phyloP scores from a whole-genome alignment of 1,139 yeast species.

The Dujonia santamariae region DNA sequence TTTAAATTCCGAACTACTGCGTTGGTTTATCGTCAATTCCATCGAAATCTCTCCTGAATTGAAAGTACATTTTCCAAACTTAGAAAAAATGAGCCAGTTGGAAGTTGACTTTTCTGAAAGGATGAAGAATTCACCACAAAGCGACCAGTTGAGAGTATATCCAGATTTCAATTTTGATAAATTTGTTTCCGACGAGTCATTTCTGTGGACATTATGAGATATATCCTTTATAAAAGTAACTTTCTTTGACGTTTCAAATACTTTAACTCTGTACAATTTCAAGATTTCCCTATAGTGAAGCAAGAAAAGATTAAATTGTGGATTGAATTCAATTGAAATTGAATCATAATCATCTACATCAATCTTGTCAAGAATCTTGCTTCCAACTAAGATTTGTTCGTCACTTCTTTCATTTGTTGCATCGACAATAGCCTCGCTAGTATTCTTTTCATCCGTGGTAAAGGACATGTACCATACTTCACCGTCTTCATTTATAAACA shows the following conservation, averaged over 20 bases:
- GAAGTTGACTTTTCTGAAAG: conserved; percentile 20
- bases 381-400: conserved; percentile 17
- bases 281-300: no score
- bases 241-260: conserved; percentile 3
- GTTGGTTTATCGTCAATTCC: conserved; percentile 20
- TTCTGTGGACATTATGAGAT: background rate
- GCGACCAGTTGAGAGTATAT: conserved; percentile 36
- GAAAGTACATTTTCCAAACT: conserved; percentile 34
- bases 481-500: conserved; percentile 25
- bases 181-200: no score
- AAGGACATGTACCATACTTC: conserved; percentile 31
- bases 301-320: conserved; percentile 22
- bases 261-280: no score
- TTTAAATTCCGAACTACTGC: conserved; percentile 12
- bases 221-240: conserved; percentile 3
- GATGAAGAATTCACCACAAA: conserved; percentile 34
- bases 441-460: conserved; percentile 13
- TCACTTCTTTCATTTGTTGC: no score
- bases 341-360: no score
- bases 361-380: conserved; percentile 10
- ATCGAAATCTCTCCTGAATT: conserved; percentile 23
- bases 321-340: conserved; percentile 21
- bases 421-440: no score
- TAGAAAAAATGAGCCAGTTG: conserved; percentile 33
- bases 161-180: no score